These are phyloP conservation scores for Dothiorella sarmentorum DNA, from an alignment of 2,329 filamentous ascomycete genomes.

Conservation along the genomic window DNA sequence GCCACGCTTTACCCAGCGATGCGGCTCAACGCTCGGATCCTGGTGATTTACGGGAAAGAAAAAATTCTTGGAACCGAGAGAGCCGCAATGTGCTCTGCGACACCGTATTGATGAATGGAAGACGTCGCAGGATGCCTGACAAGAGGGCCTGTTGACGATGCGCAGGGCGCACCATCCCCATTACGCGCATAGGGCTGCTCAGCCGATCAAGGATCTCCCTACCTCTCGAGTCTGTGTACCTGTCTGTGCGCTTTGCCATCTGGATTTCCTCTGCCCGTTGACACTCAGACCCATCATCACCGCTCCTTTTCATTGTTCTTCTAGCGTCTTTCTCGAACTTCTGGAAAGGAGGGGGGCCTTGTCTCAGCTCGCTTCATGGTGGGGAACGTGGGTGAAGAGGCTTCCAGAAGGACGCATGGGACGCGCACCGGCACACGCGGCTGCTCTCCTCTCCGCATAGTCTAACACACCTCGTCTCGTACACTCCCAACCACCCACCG, in stretches of 20 bases:
- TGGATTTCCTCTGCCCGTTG: neutral
- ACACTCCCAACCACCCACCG: neutral
- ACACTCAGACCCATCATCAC: conserved; percentile 10
- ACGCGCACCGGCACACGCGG: neutral
- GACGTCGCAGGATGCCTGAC: neutral
- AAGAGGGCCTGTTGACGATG: neutral
- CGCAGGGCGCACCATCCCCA: conserved; percentile 1
- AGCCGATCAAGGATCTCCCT: conserved; percentile 13
- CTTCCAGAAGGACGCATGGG: conserved; percentile 2
- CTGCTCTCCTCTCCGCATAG: neutral
- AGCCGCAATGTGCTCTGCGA: neutral
- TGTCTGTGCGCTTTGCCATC: conserved; percentile 6
- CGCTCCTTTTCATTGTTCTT: conserved; percentile 10
- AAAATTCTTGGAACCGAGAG: neutral
- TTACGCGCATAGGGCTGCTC: conserved; percentile 12
- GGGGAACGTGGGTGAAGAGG: conserved; percentile 10
- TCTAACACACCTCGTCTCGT: neutral
- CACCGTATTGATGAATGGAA: neutral
- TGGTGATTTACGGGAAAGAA: neutral
- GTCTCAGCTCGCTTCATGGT: neutral
- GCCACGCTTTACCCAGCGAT: neutral
- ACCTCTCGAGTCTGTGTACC: conserved; percentile 1
- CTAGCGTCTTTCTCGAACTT: conserved; percentile 5
- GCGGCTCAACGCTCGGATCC: conserved; percentile 1
- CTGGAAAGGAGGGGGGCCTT: neutral